A percentile compares a stretch with the other conserved stretches of the same genome.
These are phyloP conservation scores for Sisymbrium irio DNA, from an alignment of 345 rosid species.

Conservation along the genomic window DNA sequence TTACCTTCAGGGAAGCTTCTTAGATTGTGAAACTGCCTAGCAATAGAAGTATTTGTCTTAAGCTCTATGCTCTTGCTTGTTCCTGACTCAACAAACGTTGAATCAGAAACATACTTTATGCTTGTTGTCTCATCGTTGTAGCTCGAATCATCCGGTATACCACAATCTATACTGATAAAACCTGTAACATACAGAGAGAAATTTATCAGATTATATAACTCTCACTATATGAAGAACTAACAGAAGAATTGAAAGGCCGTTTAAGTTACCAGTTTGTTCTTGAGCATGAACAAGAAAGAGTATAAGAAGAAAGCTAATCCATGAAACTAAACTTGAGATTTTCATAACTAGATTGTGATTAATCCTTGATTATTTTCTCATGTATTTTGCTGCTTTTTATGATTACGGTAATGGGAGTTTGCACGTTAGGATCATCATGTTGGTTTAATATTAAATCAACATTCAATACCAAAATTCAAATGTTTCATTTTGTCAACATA, in stretches of 20 bases:
- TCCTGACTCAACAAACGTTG: not conserved
- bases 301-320: not conserved
- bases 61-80: slow-evolving; percentile 1
- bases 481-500: not conserved
- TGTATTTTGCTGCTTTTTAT: not conserved
- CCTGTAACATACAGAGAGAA: not conserved
- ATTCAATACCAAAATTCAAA: not conserved
- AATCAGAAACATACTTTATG: not conserved
- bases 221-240: not conserved
- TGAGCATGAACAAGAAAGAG: not conserved
- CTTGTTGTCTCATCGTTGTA: not conserved
- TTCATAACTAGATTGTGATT: not conserved
- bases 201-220: not conserved
- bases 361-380: not conserved
- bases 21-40: not conserved
- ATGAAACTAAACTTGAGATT: not conserved
- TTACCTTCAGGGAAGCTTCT: not conserved
- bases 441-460: not conserved
- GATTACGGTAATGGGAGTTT: not conserved
- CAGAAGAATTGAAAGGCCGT: not conserved
- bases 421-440: not conserved
- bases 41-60: not conserved
- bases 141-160: not conserved
- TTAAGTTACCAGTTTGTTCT: not conserved
- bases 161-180: not conserved